These are phyloP conservation scores for Centaurea solstitialis DNA, from an alignment of 129 eudicot species.

Conservation along the genomic window DNA sequence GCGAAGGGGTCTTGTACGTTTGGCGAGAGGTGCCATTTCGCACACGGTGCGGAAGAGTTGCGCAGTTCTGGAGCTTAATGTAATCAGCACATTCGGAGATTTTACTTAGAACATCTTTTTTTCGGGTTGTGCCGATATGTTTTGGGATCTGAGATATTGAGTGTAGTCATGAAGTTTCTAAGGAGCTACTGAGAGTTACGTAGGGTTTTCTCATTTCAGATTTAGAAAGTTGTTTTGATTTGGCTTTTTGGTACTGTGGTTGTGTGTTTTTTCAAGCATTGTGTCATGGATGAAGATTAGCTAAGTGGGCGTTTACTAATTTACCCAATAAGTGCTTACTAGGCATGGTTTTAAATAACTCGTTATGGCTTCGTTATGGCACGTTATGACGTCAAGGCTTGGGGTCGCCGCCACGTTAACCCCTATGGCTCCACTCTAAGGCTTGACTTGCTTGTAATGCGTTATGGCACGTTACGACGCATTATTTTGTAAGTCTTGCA, in stretches of 20 bases:
- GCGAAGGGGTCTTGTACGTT: slow-evolving; percentile 82
- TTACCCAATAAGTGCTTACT: no score
- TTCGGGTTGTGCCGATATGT: slow-evolving; percentile 15
- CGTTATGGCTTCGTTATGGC: no score
- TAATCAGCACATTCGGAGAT: not conserved
- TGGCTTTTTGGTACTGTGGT: not conserved
- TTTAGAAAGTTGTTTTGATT: slow-evolving; percentile 21
- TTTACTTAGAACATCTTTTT: slow-evolving; percentile 26
- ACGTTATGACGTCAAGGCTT: no score
- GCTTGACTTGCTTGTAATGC: no score
- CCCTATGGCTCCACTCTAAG: no score
- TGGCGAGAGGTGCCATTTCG: slow-evolving; percentile 93
- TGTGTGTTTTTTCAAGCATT: not conserved
- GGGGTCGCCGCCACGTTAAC: no score
- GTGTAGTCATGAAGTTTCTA: slow-evolving; percentile 16
- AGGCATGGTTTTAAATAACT: no score
- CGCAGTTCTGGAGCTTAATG: slow-evolving; percentile 54
- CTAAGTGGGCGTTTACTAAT: no score
- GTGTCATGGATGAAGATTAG: not conserved
- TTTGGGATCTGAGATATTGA: slow-evolving; percentile 26
- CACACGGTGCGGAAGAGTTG: slow-evolving; percentile 82
- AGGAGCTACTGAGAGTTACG: slow-evolving; percentile 3
- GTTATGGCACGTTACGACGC: no score
- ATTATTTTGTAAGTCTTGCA: no score
- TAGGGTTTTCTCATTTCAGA: slow-evolving; percentile 25